A percentile compares a stretch with the other conserved stretches of the same genome.
phyloP scores from a whole-genome alignment of 352 stramenopile species.

The Pseudoperonospora humuli region DNA sequence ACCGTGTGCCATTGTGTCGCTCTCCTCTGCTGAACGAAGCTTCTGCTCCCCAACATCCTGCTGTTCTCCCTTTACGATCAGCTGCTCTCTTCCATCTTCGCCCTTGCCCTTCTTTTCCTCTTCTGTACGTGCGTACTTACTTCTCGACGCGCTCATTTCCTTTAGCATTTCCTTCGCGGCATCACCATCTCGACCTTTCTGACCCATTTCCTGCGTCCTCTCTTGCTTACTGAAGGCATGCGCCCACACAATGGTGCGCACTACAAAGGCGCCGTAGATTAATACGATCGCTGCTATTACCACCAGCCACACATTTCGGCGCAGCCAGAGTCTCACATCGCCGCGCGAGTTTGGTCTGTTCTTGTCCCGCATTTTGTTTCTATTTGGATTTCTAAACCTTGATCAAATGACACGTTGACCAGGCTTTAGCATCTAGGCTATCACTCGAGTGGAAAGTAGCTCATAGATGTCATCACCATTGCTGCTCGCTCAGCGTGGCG shows the following conservation, averaged over 20 bases:
- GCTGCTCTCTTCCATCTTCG: slow-evolving; percentile 10
- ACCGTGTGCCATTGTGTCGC: slow-evolving; percentile 14
- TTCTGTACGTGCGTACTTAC: slow-evolving; percentile 2
- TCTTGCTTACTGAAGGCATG: slow-evolving; percentile 11
- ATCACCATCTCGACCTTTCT: slow-evolving; percentile 1
- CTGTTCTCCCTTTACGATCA: slow-evolving; percentile 14
- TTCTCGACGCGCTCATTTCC: slow-evolving; percentile 8
- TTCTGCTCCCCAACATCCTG: slow-evolving; percentile 14
- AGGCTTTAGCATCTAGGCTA: too few relatives aligned
- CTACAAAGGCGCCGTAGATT: too few relatives aligned
- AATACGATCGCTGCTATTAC: too few relatives aligned
- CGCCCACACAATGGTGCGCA: slow-evolving; percentile 26
- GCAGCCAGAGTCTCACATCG: too few relatives aligned
- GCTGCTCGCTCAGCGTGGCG: too few relatives aligned
- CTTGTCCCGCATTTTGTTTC: too few relatives aligned
- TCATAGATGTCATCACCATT: too few relatives aligned
- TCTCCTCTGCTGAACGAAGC: slow-evolving; percentile 1
- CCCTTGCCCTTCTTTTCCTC: slow-evolving; percentile 10
- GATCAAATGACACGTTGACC: too few relatives aligned
- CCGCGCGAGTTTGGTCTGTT: too few relatives aligned
- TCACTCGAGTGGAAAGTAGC: too few relatives aligned
- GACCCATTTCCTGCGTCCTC: not conserved
- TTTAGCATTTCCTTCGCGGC: slow-evolving; percentile 14
- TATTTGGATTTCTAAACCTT: too few relatives aligned
- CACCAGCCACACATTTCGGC: too few relatives aligned